Percentiles rank a stretch among this genome's conserved stretches.
These are phyloP conservation scores for Amylocarpus encephaloides DNA, from an alignment of 2,329 filamentous ascomycete genomes.

Conservation along the genomic window DNA sequence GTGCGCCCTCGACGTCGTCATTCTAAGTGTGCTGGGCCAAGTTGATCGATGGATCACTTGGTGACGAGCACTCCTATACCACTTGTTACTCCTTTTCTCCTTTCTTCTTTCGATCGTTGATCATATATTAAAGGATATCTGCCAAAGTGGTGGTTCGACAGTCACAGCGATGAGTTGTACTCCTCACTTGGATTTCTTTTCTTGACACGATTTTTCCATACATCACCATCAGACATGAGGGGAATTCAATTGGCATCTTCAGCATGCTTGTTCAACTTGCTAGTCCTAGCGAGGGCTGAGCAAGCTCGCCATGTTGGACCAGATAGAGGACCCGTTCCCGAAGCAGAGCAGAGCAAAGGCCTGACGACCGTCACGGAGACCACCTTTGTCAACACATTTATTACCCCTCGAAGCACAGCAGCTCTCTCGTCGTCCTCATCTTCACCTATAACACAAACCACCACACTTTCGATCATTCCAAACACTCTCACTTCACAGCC, in stretches of 20 bases:
- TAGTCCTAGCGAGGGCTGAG: conserved; percentile 6
- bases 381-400: conserved; percentile 1
- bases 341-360: not conserved
- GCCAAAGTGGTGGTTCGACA: conserved; percentile 13
- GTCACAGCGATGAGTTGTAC: conserved; percentile 24
- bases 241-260: conserved; percentile 10
- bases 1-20: conserved; percentile 19
- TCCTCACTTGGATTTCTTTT: conserved; percentile 14
- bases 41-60: conserved; percentile 24
- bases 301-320: not conserved
- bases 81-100: conserved; percentile 11
- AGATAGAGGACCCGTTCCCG: conserved; percentile 4
- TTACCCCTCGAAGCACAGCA: not conserved
- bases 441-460: conserved; percentile 7
- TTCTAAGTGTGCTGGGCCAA: conserved; percentile 14
- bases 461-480: conserved; percentile 5
- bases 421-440: not conserved
- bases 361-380: not conserved
- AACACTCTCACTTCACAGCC: not conserved
- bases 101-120: conserved; percentile 18
- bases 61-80: conserved; percentile 9
- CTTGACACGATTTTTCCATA: conserved; percentile 3
- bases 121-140: conserved; percentile 12
- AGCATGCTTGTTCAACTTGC: conserved; percentile 13
- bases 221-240: conserved; percentile 18